Percentiles rank a stretch among this genome's conserved stretches.
Evolutionary conservation across 1,139 yeast species (phyloP).

Genomic region (Kazachstania sp.): DNA sequence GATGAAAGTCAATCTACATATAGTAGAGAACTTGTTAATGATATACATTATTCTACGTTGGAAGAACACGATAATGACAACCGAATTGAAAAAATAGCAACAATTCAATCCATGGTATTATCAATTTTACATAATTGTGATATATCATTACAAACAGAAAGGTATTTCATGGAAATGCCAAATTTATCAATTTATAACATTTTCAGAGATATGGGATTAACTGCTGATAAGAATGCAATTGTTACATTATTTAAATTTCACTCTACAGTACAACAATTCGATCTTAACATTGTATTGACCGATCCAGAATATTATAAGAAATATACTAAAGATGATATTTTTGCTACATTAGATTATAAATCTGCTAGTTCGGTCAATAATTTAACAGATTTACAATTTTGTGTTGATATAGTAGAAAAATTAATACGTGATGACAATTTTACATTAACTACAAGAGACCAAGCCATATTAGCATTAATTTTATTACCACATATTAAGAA

Average conservation of each 20-base stretch:
- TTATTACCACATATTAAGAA: slow-evolving; percentile 12
- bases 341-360: slow-evolving; percentile 1
- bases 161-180: not conserved
- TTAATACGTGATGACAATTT: slow-evolving; percentile 2
- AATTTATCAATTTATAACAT: not conserved
- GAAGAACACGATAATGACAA: not conserved
- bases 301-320: not conserved
- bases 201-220: not conserved
- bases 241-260: not conserved
- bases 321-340: slow-evolving; percentile 1
- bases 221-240: not conserved
- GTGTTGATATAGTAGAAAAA: slow-evolving; percentile 8
- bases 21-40: not conserved
- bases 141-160: slow-evolving; percentile 1
- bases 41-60: not conserved
- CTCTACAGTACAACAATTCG: not conserved
- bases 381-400: slow-evolving; percentile 5
- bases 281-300: not conserved
- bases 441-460: not conserved
- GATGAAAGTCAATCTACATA: not conserved
- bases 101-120: not conserved
- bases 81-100: not conserved
- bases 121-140: not conserved
- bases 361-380: not conserved
- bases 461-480: slow-evolving; percentile 1